Evolutionary conservation across 2,329 filamentous ascomycete species (phyloP), one percentile per base, ranked within the genome.

Genomic region (Chalaropsis thielavioides): DNA sequence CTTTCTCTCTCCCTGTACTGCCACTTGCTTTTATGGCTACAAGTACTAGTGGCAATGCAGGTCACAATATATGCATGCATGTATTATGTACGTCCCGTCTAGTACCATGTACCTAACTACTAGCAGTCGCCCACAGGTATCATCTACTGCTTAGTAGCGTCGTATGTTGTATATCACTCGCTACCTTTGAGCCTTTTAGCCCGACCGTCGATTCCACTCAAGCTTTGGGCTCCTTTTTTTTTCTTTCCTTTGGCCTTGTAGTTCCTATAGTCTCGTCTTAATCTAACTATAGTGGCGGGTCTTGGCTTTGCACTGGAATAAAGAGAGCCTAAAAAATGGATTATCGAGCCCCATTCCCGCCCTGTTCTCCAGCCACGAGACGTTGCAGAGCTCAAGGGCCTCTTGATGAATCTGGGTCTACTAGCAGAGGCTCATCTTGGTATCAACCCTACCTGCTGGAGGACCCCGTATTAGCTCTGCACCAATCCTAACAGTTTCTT

Each of bases 21-120:
- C 17, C 13, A 58, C 54, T 38, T 35, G n/a, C 6, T 38, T 46
- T 10, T 58, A n/a, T 58, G 54, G 24, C 54, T 58, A 58, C 31
- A 10, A 58, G 15, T 35, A 38, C 54, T 58, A 58, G 54, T 58
- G 27, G 54, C 54, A 58, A 38, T 35, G 54, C 54, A 38, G 31
- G 54, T 58, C 31, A 38, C 31, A 58, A 58, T 38, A 38, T 58
- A 58, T 58, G 27, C 27, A 58, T 58, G 54, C 54, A 58, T 35
- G 54, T 58, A 35, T 27, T 58, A 38, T 58, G 24, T 38, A 58
- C 54, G n/a, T 11, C n/a, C 27, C 27, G 38, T 58, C 27, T 35
- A 38, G 54, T 58, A 15, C 54, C 54, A 27, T 51, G 46, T 51
- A 51, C 54, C 6, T n/a, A 35, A 2, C 4, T 46, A 19, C 43